Evolutionary conservation across 352 stramenopile genomes (phyloP).

Genomic region (Phytophthora fragariaefolia): DNA sequence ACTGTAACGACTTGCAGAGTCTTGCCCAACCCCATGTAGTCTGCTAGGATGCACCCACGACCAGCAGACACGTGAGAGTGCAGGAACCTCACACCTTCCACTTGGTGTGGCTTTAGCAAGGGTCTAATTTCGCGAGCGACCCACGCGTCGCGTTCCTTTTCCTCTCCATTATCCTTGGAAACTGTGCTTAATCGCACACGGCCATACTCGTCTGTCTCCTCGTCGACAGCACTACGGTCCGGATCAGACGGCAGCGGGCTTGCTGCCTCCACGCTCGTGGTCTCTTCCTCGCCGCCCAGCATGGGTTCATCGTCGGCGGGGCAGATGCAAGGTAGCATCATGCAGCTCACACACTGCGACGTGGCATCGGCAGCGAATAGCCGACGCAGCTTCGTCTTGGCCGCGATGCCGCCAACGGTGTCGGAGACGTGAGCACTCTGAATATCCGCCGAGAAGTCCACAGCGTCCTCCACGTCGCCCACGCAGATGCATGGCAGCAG

Average conservation of each 20-base stretch:
- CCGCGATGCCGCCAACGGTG: neutral
- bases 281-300: slow-evolving; percentile 44
- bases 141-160: slow-evolving; percentile 45
- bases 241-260: slow-evolving; percentile 41
- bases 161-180: slow-evolving; percentile 7
- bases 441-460: slow-evolving; percentile 24
- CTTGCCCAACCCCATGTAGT: slow-evolving; percentile 93
- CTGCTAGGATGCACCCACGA: slow-evolving; percentile 86
- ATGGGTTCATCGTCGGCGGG: slow-evolving; percentile 55
- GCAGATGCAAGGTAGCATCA: slow-evolving; percentile 85
- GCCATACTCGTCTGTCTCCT: slow-evolving; percentile 56
- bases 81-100: slow-evolving; percentile 77
- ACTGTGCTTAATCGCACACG: slow-evolving; percentile 52
- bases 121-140: slow-evolving; percentile 80
- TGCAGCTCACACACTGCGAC: slow-evolving; percentile 68
- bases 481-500: slow-evolving; percentile 81
- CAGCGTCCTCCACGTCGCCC: slow-evolving; percentile 39
- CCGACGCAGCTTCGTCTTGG: slow-evolving; percentile 52
- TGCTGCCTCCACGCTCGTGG: slow-evolving; percentile 49
- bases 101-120: slow-evolving; percentile 81
- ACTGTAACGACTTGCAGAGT: slow-evolving; percentile 88
- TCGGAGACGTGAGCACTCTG: neutral
- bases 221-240: slow-evolving; percentile 26
- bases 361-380: slow-evolving; percentile 67
- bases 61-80: slow-evolving; percentile 54